Percentiles rank a stretch among this genome's conserved stretches.
Evolutionary conservation across 371 early-diverging fungal genomes (phyloP).

Genomic region (Funneliformis caledonium): DNA sequence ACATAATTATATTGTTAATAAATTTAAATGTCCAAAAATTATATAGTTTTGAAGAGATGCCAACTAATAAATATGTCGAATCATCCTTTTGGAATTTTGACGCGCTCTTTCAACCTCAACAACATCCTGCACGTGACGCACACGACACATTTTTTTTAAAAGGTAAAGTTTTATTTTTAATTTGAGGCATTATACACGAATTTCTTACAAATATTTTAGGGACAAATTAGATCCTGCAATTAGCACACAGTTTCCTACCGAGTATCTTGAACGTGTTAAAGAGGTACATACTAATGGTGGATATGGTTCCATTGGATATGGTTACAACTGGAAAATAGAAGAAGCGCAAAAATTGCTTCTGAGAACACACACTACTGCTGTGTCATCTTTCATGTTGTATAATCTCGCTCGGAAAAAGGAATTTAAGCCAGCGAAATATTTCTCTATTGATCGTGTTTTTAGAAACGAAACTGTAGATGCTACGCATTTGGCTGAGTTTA

Average conservation of each 20-base stretch:
- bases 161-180: conserved; percentile 44
- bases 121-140: conserved; percentile 98
- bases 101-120: conserved; percentile 99
- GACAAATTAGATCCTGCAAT: conserved; percentile 73
- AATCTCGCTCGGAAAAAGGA: conserved; percentile 78
- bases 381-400: conserved; percentile 94
- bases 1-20: neutral
- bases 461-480: conserved; percentile 99
- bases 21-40: neutral
- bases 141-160: conserved; percentile 99
- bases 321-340: conserved; percentile 91
- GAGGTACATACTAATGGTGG: conserved; percentile 95
- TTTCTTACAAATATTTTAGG: neutral
- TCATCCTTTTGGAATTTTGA: conserved; percentile 99
- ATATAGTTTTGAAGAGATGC: conserved; percentile 98
- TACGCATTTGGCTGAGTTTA: conserved; percentile 99
- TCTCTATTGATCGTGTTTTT: conserved; percentile 99
- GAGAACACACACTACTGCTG: conserved; percentile 99
- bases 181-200: neutral
- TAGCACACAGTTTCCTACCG: conserved; percentile 78
- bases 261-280: conserved; percentile 92
- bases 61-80: conserved; percentile 98
- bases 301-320: conserved; percentile 97
- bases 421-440: conserved; percentile 97
- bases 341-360: conserved; percentile 97